Conservation (phyloP, 1,284 basidiomycete genomes). For the Sparassis latifolia region DNA sequence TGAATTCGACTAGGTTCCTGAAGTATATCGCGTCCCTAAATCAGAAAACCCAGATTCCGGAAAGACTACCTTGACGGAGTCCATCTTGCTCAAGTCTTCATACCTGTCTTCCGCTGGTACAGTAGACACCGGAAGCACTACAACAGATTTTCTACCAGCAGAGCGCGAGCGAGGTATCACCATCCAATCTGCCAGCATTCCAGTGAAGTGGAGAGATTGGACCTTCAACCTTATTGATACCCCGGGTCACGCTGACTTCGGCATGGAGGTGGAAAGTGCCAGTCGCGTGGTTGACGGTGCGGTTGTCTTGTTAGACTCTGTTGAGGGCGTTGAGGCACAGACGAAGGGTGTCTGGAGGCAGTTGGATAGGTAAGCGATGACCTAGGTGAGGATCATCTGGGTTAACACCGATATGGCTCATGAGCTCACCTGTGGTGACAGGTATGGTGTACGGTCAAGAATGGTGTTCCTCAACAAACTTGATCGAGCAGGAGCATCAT, state of each 20-base stretch:
- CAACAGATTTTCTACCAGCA: constrained; percentile 85
- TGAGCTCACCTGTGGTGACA: constrained; percentile 20
- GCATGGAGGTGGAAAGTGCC: constrained; percentile 91
- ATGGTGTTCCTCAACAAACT: constrained; percentile 87
- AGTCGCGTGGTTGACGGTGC: constrained; percentile 87
- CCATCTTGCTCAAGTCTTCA: constrained; percentile 71
- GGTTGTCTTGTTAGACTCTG: constrained; percentile 82
- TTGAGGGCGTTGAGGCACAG: constrained; percentile 88
- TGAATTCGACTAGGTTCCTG: constrained; percentile 16
- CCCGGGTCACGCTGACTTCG: constrained; percentile 90
- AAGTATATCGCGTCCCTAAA: constrained; percentile 1
- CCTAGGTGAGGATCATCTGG: constrained; percentile 17
- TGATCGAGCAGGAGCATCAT: constrained; percentile 79
- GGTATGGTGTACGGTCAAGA: constrained; percentile 72
- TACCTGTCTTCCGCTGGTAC: constrained; percentile 73
- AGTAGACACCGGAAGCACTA: constrained; percentile 86
- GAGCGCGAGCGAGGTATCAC: constrained; percentile 89
- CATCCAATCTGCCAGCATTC: constrained; percentile 88
- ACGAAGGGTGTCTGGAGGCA: constrained; percentile 87
- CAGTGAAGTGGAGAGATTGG: constrained; percentile 82
- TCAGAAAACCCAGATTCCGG: constrained; percentile 62
- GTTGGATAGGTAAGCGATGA: constrained; percentile 63
- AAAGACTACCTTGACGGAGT: constrained; percentile 88
- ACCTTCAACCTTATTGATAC: constrained; percentile 87
- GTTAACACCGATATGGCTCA: background rate